A percentile compares a stretch with the other conserved stretches of the same genome.
Conservation (phyloP, 495 filamentous ascomycete genomes). For the Talaromyces nanjingensis region DNA sequence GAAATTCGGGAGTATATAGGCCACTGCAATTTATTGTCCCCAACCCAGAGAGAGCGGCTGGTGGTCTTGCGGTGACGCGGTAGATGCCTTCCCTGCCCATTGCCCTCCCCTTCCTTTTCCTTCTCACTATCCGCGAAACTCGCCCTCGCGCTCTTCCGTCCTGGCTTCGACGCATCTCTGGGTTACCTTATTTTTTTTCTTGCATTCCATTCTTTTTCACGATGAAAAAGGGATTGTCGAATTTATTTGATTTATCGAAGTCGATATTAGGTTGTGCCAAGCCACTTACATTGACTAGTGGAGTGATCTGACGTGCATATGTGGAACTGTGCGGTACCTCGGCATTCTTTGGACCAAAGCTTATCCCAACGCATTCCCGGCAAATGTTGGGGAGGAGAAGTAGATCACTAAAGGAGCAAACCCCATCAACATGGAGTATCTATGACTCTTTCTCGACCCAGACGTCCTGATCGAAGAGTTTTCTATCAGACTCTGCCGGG, state of each 20-base stretch:
- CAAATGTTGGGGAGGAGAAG: not conserved
- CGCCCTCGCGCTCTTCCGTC: not conserved
- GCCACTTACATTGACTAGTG: not conserved
- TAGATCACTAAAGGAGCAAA: not conserved
- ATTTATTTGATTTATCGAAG: not conserved
- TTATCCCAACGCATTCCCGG: not conserved
- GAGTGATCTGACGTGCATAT: not conserved
- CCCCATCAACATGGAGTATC: not conserved
- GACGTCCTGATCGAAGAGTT: not conserved
- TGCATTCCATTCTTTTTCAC: not conserved
- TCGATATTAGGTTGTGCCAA: not conserved
- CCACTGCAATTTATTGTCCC: not conserved
- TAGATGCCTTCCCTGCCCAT: not conserved
- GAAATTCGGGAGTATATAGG: too few relatives aligned
- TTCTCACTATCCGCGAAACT: not conserved
- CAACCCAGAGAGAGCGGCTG: not conserved
- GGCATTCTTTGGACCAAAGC: not conserved
- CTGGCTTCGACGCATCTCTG: not conserved
- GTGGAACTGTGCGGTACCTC: not conserved
- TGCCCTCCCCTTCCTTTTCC: not conserved
- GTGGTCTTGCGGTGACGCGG: not conserved
- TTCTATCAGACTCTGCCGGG: not conserved
- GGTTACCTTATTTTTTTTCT: not conserved
- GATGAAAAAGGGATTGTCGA: not conserved
- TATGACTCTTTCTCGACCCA: not conserved